Percentiles rank a stretch among this genome's conserved stretches.
Conservation (phyloP, 2,329 filamentous ascomycete genomes). For the Ophiostoma quercus region DNA sequence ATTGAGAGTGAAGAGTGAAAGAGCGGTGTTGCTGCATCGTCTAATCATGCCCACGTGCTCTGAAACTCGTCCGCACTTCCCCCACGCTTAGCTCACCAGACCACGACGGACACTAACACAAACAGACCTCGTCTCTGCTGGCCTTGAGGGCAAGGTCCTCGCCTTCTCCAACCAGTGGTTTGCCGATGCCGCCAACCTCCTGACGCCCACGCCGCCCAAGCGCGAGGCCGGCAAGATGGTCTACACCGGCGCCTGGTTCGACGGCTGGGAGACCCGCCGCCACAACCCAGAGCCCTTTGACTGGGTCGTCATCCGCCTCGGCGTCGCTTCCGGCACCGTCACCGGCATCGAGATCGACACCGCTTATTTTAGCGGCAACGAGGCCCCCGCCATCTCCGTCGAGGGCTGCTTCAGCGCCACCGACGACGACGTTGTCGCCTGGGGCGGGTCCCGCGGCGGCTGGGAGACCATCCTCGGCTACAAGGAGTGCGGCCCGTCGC, state of each 20-base stretch:
- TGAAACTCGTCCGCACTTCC: background rate
- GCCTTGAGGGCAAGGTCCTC: constrained; percentile 58
- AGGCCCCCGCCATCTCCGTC: constrained; percentile 72
- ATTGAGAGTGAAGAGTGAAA: too few species aligned
- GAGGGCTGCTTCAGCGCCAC: constrained; percentile 65
- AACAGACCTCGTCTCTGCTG: constrained; percentile 55
- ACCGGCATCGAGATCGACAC: constrained; percentile 75
- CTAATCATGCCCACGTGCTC: constrained; percentile 6
- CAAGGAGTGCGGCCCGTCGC: constrained; percentile 67
- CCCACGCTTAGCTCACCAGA: background rate
- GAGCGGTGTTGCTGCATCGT: background rate
- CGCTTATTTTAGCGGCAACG: constrained; percentile 75
- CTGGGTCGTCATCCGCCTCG: constrained; percentile 61
- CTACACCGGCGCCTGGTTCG: constrained; percentile 64
- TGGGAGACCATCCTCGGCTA: constrained; percentile 69
- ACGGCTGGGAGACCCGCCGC: constrained; percentile 64
- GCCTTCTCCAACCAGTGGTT: constrained; percentile 66
- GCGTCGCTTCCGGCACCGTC: constrained; percentile 65
- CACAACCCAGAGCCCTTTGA: constrained; percentile 62
- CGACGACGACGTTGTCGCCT: constrained; percentile 51
- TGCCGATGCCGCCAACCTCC: constrained; percentile 58
- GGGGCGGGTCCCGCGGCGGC: constrained; percentile 52
- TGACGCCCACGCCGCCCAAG: constrained; percentile 60
- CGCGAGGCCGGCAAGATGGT: constrained; percentile 63
- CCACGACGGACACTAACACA: background rate